Base-by-base conservation (phyloP, 192 early-diverging fungal species). In the Pilaira anomala region DNA sequence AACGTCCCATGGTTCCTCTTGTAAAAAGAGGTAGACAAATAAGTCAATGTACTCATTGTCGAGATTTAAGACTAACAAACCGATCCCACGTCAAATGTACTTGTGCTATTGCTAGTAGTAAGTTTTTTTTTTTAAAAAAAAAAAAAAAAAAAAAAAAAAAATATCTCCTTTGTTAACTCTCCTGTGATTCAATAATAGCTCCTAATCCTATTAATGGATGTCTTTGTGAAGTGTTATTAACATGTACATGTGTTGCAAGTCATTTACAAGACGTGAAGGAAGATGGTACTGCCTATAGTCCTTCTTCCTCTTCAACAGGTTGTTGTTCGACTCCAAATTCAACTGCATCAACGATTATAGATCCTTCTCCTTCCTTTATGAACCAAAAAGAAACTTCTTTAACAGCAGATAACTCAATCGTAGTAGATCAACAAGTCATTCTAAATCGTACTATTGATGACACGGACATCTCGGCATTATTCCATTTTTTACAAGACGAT, bases 21-120 rank as follows among this genome's bases (percentile, higher is more conserved):
- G 66, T 81, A 54, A 82, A 80, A 66, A 87, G 88, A 70, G 89
- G 89, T 25, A 81, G 89, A 22, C 88, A 88, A 7, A 75, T 85
- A 26, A 85, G 80, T 29, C 89, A 91, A 66, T 91, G 89, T 67
- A 58, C 65, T 40, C 85, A 83, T 72, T 91, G 89, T 66, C 86
- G 87, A 19, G 81, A 85, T 63, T 73, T 84, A 52, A 82, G 89
- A 55, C 81, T 78, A 60, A 82, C 82, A 26, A 75, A 82, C 28
- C 85, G 85, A 62, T 74, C 81, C 16, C 86, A 86, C 65, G 86
- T 85, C 7, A 88, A 88, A 64, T 91, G 89, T 51, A 82, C 82
- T 28, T 91, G 89, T 65, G 72, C 73, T 12, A 63, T 66, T 49
- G 49, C 67, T 11, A 50, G 29, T 41, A 65, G 73, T 75, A 62